Evolutionary conservation across 345 rosid genomes (phyloP), one percentile per base, ranked within the genome.

Genomic region (Salix purpurea): DNA sequence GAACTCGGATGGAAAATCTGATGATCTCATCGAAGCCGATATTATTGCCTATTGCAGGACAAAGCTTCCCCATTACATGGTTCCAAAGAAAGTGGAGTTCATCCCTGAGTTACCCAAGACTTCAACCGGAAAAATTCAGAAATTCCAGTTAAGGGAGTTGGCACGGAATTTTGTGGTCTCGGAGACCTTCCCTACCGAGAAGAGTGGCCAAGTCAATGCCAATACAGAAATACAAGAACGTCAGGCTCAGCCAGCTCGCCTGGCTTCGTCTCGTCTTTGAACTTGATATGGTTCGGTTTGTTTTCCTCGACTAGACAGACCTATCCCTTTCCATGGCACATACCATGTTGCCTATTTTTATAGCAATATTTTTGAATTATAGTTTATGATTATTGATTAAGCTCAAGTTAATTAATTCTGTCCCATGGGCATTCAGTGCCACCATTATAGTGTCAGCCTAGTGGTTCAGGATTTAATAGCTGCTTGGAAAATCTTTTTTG

Each of bases 81-180:
- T 83, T 60, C 89, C 89, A 6, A 86, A 86, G 76, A 78, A 70
- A 80, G 89, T 86, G 26, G 84, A 48, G 56, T 76, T 86, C 78
- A 4, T 80, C 70, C 28, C 52, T 24, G 84, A 80, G 67, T 56
- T 86, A 30, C 89, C 89, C 1, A 86, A 86, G 84, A 82, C 77
- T 4, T 15, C 85, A 1, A 86, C 85, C 8, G 85, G 85, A 10
- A 86, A 86, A 60, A 75, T 86, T 48, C 81, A 77, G 50, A 86
- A 86, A 69, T 40, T 67, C 42, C 81, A 80, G 79, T 72, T 86
- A 48, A 76, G 89, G 72, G 77, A 13, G 6, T 30, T 76, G 74
- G 83, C 89, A 2, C 62, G 79, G 79, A 66, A 37, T 2, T 64
- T 82, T 18, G 77, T 58, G 11, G 28, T 58, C 1, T 58, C 28